These are phyloP conservation scores for Auriculariales sp. DNA, from an alignment of 768 basidiomycete genomes.

Conservation along the genomic window DNA sequence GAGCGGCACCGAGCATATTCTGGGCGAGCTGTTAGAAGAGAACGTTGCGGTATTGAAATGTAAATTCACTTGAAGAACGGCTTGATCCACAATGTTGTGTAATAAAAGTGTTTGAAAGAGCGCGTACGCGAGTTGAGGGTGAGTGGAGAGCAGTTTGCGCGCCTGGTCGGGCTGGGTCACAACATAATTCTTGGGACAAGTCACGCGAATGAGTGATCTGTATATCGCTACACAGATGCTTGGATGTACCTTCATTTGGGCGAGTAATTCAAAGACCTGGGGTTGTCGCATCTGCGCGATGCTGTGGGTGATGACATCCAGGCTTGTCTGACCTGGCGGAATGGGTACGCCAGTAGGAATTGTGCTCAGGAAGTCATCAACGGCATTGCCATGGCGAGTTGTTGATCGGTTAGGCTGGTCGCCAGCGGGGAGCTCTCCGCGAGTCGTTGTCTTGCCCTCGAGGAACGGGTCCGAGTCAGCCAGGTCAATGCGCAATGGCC, in stretches of 20 bases:
- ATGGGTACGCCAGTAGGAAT: constrained; percentile 69
- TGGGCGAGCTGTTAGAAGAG: constrained; percentile 20
- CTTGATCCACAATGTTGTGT: constrained; percentile 85
- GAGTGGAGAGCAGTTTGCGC: constrained; percentile 53
- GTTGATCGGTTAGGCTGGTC: too few species aligned
- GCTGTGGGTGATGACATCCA: constrained; percentile 76
- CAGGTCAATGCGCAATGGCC: constrained; percentile 85
- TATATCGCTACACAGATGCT: too few species aligned
- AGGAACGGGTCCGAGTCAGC: constrained; percentile 88
- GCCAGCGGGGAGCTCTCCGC: constrained; percentile 60
- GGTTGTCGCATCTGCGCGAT: constrained; percentile 71
- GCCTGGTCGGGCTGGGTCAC: constrained; percentile 87
- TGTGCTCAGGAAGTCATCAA: constrained; percentile 36
- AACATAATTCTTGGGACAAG: constrained; percentile 62
- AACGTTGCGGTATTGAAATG: constrained; percentile 8
- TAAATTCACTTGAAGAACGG: constrained; percentile 70
- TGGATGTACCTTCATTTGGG: constrained; percentile 83
- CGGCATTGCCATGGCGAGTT: too few species aligned
- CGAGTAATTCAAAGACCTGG: constrained; percentile 83
- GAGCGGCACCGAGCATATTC: constrained; percentile 38
- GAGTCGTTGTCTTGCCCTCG: constrained; percentile 78
- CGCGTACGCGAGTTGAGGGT: constrained; percentile 92
- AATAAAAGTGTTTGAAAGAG: constrained; percentile 88
- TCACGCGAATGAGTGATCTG: constrained; percentile 2
- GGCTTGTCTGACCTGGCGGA: constrained; percentile 50